Evolutionary conservation across 805 yeast genomes (phyloP), one percentile per base, ranked within the genome.

Genomic region (Spencermartinsiella europaea): DNA sequence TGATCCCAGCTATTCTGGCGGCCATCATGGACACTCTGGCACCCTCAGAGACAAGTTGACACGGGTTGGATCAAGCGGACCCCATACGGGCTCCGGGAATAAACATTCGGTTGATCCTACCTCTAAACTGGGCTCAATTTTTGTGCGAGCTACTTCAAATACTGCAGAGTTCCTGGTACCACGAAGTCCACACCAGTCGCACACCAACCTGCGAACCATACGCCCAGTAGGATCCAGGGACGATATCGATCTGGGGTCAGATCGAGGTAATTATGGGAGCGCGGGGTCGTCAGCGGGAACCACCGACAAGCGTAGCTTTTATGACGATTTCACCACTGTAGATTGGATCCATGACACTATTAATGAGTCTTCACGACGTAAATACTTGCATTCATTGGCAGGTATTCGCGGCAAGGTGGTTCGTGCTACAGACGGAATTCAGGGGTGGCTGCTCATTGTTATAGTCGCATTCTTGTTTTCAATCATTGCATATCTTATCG

Each of bases 301-400:
- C 37, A 34, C 16, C 7, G 37, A n/a, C n/a, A 39, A 19, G 31
- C 14, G 36, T 12, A 33, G 8, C 14, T 75, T 66, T 63, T 78
- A 78, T 57, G 79, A 78, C 56, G 81, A 78, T 59, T 78, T 77
- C 61, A 77, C 83, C 19, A 76, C 81, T 16, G 74, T 77, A 15
- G 83, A 78, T 60, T 78, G 83, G 82, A 72, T 75, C 2, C 68
- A 70, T 25, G 79, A 77, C 27, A 68, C 70, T 33, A 63, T 76
- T 25, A 63, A 64, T 45, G 74, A 73, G 43, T 71, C 76, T 31
- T 63, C 60, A 35, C 62, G 76, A 34, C 63, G 68, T 50, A 73
- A 64, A 50, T 60, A 62, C 40, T 55, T 77, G 38, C 59, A 68
- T 43, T 58, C 67, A 25, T 49, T 60, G 19, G 58, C 55, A 2